Evolutionary conservation across 2,329 filamentous ascomycete genomes (phyloP).

Genomic region (Aphanoascus verrucosus): DNA sequence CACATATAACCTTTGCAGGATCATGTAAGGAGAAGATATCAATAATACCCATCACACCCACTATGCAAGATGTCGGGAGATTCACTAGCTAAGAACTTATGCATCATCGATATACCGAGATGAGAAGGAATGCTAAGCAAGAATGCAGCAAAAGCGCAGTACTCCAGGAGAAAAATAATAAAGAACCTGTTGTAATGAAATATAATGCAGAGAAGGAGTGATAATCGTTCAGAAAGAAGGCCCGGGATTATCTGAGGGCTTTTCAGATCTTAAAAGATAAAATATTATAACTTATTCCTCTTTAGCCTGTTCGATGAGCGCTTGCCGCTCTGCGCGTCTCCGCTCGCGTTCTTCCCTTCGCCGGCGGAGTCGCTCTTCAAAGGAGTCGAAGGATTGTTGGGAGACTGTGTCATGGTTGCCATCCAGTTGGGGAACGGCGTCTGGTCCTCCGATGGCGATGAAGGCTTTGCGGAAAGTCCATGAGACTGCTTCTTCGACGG

Average conservation of each 20-base stretch:
- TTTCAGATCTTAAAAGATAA: background rate
- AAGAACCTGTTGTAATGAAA: background rate
- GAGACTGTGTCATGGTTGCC: constrained; percentile 3
- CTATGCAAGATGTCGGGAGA: too few species aligned
- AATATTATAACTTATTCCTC: constrained; percentile 7
- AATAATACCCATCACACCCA: too few species aligned
- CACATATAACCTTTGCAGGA: too few species aligned
- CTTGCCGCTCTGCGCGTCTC: constrained; percentile 18
- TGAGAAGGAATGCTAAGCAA: background rate
- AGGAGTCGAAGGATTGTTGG: constrained; percentile 19
- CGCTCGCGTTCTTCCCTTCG: constrained; percentile 21
- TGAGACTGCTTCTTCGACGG: constrained; percentile 83
- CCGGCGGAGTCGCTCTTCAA: constrained; percentile 19
- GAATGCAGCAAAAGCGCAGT: background rate
- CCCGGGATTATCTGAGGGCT: background rate
- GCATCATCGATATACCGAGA: too few species aligned
- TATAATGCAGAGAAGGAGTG: background rate
- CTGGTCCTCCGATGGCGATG: constrained; percentile 56
- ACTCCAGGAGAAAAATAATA: background rate
- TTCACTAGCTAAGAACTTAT: too few species aligned
- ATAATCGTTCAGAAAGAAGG: background rate
- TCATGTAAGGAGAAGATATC: too few species aligned
- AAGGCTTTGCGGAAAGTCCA: constrained; percentile 81
- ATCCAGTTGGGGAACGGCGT: constrained; percentile 37
- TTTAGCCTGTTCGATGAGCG: constrained; percentile 13